These are phyloP conservation scores for Globisporangium abappressorium DNA, from an alignment of 352 stramenopile species.

Conservation along the genomic window DNA sequence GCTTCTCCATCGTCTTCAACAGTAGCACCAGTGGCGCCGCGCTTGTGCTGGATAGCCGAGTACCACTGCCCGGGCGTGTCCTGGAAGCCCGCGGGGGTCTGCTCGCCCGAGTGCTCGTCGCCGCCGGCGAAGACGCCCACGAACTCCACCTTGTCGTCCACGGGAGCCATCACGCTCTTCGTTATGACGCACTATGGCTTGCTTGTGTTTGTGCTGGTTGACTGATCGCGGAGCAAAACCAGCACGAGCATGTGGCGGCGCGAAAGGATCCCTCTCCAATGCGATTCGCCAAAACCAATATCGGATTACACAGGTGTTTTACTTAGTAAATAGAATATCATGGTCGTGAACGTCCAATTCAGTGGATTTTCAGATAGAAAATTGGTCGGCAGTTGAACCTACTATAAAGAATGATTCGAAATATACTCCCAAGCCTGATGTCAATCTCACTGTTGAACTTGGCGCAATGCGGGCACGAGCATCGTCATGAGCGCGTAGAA, in stretches of 20 bases:
- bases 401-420: constrained; percentile 9
- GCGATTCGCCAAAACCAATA: neutral
- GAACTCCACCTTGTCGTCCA: constrained; percentile 20
- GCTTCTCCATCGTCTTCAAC: constrained; percentile 30
- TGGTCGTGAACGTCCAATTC: too few species aligned
- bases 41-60: constrained; percentile 31
- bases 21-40: constrained; percentile 27
- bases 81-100: constrained; percentile 64
- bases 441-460: constrained; percentile 3
- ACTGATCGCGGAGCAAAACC: too few species aligned
- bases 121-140: constrained; percentile 32
- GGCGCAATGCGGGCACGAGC: constrained; percentile 20
- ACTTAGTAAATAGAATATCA: neutral
- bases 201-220: neutral
- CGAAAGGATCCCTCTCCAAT: constrained; percentile 6
- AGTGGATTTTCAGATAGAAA: neutral
- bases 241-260: neutral
- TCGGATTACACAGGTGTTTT: neutral
- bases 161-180: constrained; percentile 1
- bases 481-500: constrained; percentile 18
- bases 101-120: constrained; percentile 34
- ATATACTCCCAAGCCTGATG: neutral
- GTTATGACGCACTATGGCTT: constrained; percentile 1
- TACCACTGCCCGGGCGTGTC: constrained; percentile 48
- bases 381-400: constrained; percentile 1